Evolutionary conservation across 805 yeast species (phyloP).

Genomic region (Wickerhamiella dianesei): DNA sequence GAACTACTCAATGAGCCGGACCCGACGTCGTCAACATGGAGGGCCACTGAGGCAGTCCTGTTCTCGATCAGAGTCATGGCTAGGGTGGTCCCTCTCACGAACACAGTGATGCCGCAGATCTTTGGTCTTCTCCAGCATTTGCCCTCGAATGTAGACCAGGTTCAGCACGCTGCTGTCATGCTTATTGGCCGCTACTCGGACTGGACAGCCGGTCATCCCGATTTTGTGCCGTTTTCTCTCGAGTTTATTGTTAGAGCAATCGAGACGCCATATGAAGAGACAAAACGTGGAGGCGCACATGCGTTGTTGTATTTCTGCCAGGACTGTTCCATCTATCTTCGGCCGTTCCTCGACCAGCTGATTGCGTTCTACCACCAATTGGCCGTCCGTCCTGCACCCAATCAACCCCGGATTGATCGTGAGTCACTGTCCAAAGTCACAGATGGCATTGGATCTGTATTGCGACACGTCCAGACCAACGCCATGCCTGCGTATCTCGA

Average conservation of each 20-base stretch:
- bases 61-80: conserved; percentile 92
- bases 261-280: conserved; percentile 31
- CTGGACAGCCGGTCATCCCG: conserved; percentile 85
- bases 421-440: conserved; percentile 66
- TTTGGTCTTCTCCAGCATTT: conserved; percentile 53
- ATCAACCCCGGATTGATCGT: conserved; percentile 37
- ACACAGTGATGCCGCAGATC: conserved; percentile 56
- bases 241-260: conserved; percentile 75
- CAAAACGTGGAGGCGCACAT: conserved; percentile 76
- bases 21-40: conserved; percentile 39
- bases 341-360: conserved; percentile 59
- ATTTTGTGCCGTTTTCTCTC: conserved; percentile 66
- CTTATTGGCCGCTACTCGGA: conserved; percentile 92
- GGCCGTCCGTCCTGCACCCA: conserved; percentile 20
- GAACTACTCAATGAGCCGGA: background rate
- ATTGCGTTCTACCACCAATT: conserved; percentile 55
- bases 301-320: conserved; percentile 90
- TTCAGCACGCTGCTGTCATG: conserved; percentile 83
- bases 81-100: conserved; percentile 61
- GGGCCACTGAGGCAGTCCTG: conserved; percentile 74
- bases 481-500: conserved; percentile 39
- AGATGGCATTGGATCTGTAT: conserved; percentile 79
- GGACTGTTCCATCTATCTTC: conserved; percentile 63
- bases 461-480: conserved; percentile 29
- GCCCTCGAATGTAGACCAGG: conserved; percentile 65